These are phyloP conservation scores for Crotalaria pallida DNA, from an alignment of 306 rosid genomes.

Conservation along the genomic window DNA sequence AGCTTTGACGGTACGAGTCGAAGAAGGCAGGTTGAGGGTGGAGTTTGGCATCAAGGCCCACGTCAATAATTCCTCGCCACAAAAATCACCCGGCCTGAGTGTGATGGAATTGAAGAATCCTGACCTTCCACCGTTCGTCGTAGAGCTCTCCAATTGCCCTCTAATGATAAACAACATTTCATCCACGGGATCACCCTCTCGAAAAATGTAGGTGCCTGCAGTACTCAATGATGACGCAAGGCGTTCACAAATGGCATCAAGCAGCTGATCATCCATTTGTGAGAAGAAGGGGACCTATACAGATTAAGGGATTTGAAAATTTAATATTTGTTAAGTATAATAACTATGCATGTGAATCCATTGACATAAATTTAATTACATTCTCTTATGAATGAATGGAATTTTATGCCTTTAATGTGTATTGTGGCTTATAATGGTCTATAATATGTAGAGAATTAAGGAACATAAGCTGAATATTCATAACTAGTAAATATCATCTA, in stretches of 20 bases:
- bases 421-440: not conserved
- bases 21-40: constrained; percentile 65
- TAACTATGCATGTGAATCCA: not conserved
- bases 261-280: constrained; percentile 95
- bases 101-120: constrained; percentile 80
- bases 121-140: constrained; percentile 75
- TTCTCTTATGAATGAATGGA: not conserved
- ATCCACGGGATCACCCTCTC: constrained; percentile 71
- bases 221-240: constrained; percentile 74
- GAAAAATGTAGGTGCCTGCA: constrained; percentile 61
- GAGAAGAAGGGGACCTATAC: constrained; percentile 84
- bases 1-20: constrained; percentile 72
- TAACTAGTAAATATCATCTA: not conserved
- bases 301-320: not conserved
- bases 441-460: not conserved
- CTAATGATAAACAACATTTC: constrained; percentile 86
- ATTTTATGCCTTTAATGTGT: not conserved
- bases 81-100: constrained; percentile 82
- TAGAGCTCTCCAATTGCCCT: constrained; percentile 88
- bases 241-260: constrained; percentile 89
- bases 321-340: not conserved
- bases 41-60: constrained; percentile 91
- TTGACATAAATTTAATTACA: not conserved
- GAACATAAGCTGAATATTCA: not conserved
- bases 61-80: constrained; percentile 82